Base-by-base conservation (phyloP, 129 eudicot genomes). In the Ambrosia trifida region DNA sequence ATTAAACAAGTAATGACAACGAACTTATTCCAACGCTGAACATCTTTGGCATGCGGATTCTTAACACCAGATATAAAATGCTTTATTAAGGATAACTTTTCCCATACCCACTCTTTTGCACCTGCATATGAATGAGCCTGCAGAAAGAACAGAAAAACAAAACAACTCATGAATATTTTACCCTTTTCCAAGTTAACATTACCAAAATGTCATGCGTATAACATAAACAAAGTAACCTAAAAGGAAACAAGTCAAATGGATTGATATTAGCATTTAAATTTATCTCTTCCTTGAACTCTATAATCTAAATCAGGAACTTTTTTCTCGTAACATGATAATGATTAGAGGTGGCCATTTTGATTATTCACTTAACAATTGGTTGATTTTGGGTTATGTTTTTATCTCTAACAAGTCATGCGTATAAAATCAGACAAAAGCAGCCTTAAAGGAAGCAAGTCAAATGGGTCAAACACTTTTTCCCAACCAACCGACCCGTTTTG, bases 21-120 rank as follows among this genome's bases (percentile, higher is more conserved):
- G 59, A 92, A 92, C 63, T 86, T 79, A 79, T 84, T 89, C 98
- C 96, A 89, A 65, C 36, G 70, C 62, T 89, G 98, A 78, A 92
- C 85, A 57, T 64, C 58, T 76, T 75, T 84, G 35, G 89, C 81
- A 81, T 89, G 95, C 31, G 96, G 98, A 81, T 89, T 92, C 84
- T 83, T 86, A 72, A 92, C 86, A 44, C 89, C 88, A 0, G 84
- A 85, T 66, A 73, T 72, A 77, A 59, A 85, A 11, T 74, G 79
- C 18, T 69, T 78, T 68, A 85, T 40, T 16, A 76, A 83, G 36
- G 83, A 85, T 38, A 61, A 65, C 24, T 68, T 76, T 78, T 79
- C 82, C 79, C 65, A 66, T 10, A 80, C 81, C 86, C 88, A 83
- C 30, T 86, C 85, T 69, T 81, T 86, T 24, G 86, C 88, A 73